Percentiles rank a stretch among this genome's conserved stretches.
These are phyloP conservation scores for Clitocybe nebularis DNA, from an alignment of 1,284 basidiomycete genomes.

Conservation along the genomic window DNA sequence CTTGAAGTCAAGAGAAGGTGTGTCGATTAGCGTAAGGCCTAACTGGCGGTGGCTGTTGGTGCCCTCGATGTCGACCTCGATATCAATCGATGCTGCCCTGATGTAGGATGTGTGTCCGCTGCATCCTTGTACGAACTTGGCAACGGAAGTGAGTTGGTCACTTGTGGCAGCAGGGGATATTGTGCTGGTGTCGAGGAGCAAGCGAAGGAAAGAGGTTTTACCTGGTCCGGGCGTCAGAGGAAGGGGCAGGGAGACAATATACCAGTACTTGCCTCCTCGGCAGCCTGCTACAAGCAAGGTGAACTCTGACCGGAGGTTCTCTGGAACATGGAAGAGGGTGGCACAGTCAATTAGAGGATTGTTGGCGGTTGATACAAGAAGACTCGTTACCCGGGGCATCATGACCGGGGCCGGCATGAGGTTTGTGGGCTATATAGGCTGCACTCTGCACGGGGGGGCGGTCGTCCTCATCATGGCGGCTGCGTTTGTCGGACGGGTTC, in stretches of 20 bases:
- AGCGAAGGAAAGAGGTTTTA: conserved; percentile 78
- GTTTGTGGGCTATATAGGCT: conserved; percentile 17
- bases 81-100: conserved; percentile 62
- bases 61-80: conserved; percentile 52
- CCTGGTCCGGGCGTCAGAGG: conserved; percentile 48
- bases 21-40: conserved; percentile 71
- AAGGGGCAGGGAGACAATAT: conserved; percentile 14
- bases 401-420: conserved; percentile 20
- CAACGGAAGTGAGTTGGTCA: conserved; percentile 70
- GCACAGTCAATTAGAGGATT: conserved; percentile 18
- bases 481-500: conserved; percentile 41
- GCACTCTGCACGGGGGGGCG: conserved; percentile 23
- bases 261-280: conserved; percentile 39
- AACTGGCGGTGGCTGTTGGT: conserved; percentile 41
- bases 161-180: conserved; percentile 53
- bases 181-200: conserved; percentile 70
- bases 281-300: conserved; percentile 73
- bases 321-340: conserved; percentile 23
- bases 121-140: conserved; percentile 73
- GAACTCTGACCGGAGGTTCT: conserved; percentile 41
- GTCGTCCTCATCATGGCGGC: conserved; percentile 39
- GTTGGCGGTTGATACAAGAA: conserved; percentile 19
- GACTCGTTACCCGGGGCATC: conserved; percentile 33
- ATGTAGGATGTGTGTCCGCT: conserved; percentile 64
- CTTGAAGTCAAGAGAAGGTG: conserved; percentile 67